These are phyloP conservation scores for Pythium brachiatum DNA, from an alignment of 352 stramenopile genomes.

Conservation along the genomic window DNA sequence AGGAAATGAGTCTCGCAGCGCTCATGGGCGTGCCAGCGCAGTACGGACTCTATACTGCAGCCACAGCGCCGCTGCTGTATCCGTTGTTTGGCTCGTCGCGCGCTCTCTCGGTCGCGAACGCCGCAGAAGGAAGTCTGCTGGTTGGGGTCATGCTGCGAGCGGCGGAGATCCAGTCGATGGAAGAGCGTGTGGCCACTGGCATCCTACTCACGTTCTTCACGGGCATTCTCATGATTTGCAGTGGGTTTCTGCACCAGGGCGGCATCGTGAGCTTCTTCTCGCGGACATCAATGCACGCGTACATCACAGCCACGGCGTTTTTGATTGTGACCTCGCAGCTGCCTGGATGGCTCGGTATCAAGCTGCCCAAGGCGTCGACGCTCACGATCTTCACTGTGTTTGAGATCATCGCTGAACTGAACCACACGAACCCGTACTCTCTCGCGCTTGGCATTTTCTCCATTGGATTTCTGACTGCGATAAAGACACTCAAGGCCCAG, in stretches of 20 bases:
- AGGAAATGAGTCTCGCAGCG: conserved; percentile 90
- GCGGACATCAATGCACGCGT: conserved; percentile 66
- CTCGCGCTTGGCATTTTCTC: conserved; percentile 46
- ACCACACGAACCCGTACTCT: conserved; percentile 51
- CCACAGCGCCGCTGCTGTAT: conserved; percentile 70
- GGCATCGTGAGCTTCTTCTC: conserved; percentile 74
- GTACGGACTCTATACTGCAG: conserved; percentile 72
- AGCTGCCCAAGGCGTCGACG: conserved; percentile 38
- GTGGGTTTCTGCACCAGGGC: conserved; percentile 55
- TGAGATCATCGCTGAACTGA: conserved; percentile 46
- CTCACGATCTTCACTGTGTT: conserved; percentile 55
- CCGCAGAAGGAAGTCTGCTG: conserved; percentile 58
- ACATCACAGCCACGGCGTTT: conserved; percentile 62
- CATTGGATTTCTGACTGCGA: conserved; percentile 36
- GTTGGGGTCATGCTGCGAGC: conserved; percentile 59
- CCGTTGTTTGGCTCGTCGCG: conserved; percentile 64
- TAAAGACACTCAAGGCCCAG: conserved; percentile 20
- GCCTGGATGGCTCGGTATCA: conserved; percentile 50
- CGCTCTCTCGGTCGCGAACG: conserved; percentile 64
- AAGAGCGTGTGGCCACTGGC: conserved; percentile 56
- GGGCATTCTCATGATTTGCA: conserved; percentile 52
- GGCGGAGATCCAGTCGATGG: conserved; percentile 41
- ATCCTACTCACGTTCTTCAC: conserved; percentile 76
- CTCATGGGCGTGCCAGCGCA: conserved; percentile 80
- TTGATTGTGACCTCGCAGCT: conserved; percentile 71